phyloP scores from a whole-genome alignment of 2,329 filamentous ascomycete species.

The Tolypocladium ovalisporum region DNA sequence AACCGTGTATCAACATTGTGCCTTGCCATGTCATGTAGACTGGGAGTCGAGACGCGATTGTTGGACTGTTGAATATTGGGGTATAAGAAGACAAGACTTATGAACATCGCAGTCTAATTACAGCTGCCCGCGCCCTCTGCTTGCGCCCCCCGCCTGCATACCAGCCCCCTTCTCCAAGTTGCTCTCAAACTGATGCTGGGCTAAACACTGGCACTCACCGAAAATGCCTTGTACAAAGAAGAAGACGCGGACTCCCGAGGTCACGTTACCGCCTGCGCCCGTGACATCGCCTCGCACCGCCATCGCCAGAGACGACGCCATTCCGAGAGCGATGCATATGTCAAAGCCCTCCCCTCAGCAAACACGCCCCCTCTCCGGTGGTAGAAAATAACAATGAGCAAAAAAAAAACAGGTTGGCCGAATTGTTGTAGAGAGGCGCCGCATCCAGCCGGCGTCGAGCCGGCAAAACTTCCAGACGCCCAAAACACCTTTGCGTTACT shows the following conservation, averaged over 20 bases:
- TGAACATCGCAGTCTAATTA: conserved; percentile 22
- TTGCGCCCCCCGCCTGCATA: conserved; percentile 5
- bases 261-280: conserved; percentile 1
- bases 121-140: conserved; percentile 12
- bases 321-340: not conserved
- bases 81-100: conserved; percentile 13
- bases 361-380: not conserved
- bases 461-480: conserved; percentile 16
- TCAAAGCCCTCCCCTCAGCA: not conserved
- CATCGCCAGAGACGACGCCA: not conserved
- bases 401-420: conserved; percentile 9
- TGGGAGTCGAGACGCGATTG: not conserved
- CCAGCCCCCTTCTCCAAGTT: conserved; percentile 3
- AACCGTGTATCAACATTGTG: not conserved
- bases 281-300: not conserved
- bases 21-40: not conserved
- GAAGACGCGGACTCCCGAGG: conserved; percentile 7
- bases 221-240: conserved; percentile 24
- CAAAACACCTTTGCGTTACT: conserved; percentile 15
- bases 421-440: conserved; percentile 3
- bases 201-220: conserved; percentile 13
- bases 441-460: conserved; percentile 11
- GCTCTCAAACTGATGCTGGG: conserved; percentile 12
- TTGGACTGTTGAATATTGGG: conserved; percentile 2
- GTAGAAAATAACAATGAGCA: conserved; percentile 3